Evolutionary conservation across 805 yeast species (phyloP), one percentile per base, ranked within the genome.

Genomic region (Brettanomyces anomalus): DNA sequence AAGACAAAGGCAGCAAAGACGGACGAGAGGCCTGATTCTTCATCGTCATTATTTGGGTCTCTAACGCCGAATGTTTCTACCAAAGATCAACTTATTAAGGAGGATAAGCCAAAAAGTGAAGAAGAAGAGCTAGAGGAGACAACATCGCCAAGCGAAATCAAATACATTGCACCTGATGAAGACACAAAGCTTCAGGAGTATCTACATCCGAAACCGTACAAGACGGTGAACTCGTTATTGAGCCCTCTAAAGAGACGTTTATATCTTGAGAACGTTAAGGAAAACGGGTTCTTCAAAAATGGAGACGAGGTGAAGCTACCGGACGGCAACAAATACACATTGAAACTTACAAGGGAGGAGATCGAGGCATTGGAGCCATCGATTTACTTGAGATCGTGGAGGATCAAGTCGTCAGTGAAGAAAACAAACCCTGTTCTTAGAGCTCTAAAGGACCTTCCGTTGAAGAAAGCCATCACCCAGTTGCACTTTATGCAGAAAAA

Each of bases 341-440:
- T 90, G 48, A 64, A 69, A 30, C 70, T 90, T 41, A 66, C 77
- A 4, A 65, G 66, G 33, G 71, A 74, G 43, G 95, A 88, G 60
- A 77, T 86, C 43, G 83, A 81, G 43, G 75, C 80, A 3, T 70
- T 90, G 46, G 96, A 88, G 62, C 97, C 97, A 19, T 79, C 93
- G 11, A 75, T 90, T n/a, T 87, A 79, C 63, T 64, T 85, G 44
- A 74, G 82, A 59, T 83, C 95, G 10, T 81, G 72, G 68, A 75
- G 97, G 62, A 72, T 89, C 53, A 86, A 86, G 61, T 76, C 89
- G n/a, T 81, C 95, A 5, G 76, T 82, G 69, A 90, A 90, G 65
- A 90, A 90, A 65, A 86, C 93, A 37, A 86, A 86, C 10, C 68
- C 79, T 33, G 83, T 87, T 39, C 70, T 85, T 50, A 73, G 97